Conservation (phyloP, 148 eudicot genomes). For the Pouteria glomerata region DNA sequence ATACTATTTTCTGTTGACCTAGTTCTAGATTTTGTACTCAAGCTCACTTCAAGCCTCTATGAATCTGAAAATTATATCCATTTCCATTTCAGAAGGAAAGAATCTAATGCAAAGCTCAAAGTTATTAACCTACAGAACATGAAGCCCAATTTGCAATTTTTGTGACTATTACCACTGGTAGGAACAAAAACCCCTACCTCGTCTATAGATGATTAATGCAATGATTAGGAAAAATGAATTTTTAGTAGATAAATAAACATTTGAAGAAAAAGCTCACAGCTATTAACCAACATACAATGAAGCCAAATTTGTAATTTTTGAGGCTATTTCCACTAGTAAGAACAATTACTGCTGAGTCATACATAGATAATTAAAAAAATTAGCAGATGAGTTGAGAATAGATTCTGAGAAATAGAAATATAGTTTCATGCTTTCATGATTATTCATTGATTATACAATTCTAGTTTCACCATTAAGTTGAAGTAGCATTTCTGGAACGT, state of each 20-base stretch:
- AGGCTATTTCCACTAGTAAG: constrained; percentile 54
- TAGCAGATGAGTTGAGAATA: constrained; percentile 64
- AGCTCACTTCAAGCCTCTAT: constrained; percentile 60
- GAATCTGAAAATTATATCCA: constrained; percentile 51
- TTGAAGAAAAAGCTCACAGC: neutral
- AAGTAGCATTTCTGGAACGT: constrained; percentile 67
- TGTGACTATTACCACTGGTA: too few relatives aligned
- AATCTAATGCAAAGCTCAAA: too few relatives aligned
- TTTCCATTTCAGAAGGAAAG: too few relatives aligned
- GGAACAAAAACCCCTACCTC: too few relatives aligned
- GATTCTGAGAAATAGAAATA: constrained; percentile 83
- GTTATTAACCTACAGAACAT: too few relatives aligned
- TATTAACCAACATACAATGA: constrained; percentile 40
- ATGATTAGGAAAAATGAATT: neutral
- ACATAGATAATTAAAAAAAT: constrained; percentile 50
- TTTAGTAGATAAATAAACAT: neutral
- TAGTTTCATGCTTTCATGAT: constrained; percentile 48
- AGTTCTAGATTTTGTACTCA: constrained; percentile 61
- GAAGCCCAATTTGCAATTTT: too few relatives aligned
- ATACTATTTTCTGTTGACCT: constrained; percentile 56
- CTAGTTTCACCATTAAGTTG: constrained; percentile 65
- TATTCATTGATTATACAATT: constrained; percentile 74
- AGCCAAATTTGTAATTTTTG: constrained; percentile 70
- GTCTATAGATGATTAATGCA: neutral
- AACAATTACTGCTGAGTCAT: constrained; percentile 51